Base-by-base conservation (phyloP, 306 rosid genomes). In the Begonia masoniana region DNA sequence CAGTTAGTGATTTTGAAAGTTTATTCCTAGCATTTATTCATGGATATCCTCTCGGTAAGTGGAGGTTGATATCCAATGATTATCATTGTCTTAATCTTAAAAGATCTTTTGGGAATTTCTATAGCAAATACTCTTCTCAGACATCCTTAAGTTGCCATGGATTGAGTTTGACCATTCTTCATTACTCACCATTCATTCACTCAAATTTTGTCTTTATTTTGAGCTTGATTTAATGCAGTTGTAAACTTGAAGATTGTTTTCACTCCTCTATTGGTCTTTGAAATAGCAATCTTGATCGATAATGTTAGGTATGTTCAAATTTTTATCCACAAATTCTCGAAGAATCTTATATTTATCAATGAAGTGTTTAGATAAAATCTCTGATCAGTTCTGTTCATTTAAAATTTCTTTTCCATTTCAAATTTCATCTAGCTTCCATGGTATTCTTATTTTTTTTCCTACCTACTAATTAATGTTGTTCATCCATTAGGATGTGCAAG, bases 201-300 rank as follows among this genome's bases (percentile, higher is more conserved):
- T 45, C 49, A 10, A 45, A 45, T n/a, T 10, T 45, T 2, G 7
- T 45, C 15, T n/a, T 45, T 0, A 45, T 45, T 43, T 11, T 10
- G 49, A 10, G 59, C 17, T 75, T 68, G 52, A 55, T 57, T 62
- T 62, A 63, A 17, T 74, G 82, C 88, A 91, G 97, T 57, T 62
- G 62, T 91, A 57, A 75, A 69, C 70, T 76, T 91, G 75, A 91
- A 81, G 88, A 73, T 83, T 61, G 94, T 78, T 68, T 85, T 91
- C 78, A 57, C 70, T 54, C 97, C 97, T 50, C 63, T 91, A 73
- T 52, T 91, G 68, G 71, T 66, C 50, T 78, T 85, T 15, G 95
- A 91, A 71, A 24, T 70, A 23, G 85, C 77, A 55, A 78, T 85
- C 78, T 62, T 91, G 84, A 58, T 83, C 62, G 95, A 91, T 72